Evolutionary conservation across 768 basidiomycete genomes (phyloP).

Genomic region (Cubamyces sp.): DNA sequence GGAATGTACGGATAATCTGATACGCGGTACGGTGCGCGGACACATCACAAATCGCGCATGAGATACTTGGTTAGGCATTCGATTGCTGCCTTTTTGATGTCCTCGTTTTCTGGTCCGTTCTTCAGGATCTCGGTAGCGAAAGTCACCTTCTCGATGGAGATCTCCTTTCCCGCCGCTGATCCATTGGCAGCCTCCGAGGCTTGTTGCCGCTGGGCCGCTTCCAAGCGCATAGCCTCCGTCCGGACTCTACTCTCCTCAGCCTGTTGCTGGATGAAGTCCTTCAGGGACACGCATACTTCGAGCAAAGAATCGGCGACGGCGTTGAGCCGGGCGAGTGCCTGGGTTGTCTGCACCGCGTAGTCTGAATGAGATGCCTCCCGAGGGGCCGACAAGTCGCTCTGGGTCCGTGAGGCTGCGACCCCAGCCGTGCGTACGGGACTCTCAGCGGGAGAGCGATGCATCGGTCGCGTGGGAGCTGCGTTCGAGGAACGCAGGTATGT

Average conservation of each 20-base stretch:
- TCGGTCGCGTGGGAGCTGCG: neutral
- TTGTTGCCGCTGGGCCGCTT: conserved; percentile 51
- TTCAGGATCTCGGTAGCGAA: conserved; percentile 70
- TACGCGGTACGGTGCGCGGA: neutral
- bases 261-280: conserved; percentile 68
- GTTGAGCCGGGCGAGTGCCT: conserved; percentile 50
- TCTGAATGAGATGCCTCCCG: conserved; percentile 16
- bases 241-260: conserved; percentile 71
- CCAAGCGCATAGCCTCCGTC: conserved; percentile 71
- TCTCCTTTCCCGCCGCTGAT: conserved; percentile 44
- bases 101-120: conserved; percentile 40
- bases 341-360: conserved; percentile 36
- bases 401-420: conserved; percentile 9
- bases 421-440: neutral
- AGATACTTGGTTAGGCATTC: conserved; percentile 26
- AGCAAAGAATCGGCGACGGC: conserved; percentile 59
- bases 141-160: conserved; percentile 63
- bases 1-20: neutral
- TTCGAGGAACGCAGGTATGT: conserved; percentile 3
- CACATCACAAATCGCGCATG: conserved; percentile 15
- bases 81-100: conserved; percentile 22
- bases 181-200: conserved; percentile 41
- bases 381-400: conserved; percentile 13
- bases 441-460: neutral
- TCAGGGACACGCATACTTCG: conserved; percentile 43